Evolutionary conservation across 306 rosid genomes (phyloP), one percentile per base, ranked within the genome.

Genomic region (Lithocarpus polystachyus): DNA sequence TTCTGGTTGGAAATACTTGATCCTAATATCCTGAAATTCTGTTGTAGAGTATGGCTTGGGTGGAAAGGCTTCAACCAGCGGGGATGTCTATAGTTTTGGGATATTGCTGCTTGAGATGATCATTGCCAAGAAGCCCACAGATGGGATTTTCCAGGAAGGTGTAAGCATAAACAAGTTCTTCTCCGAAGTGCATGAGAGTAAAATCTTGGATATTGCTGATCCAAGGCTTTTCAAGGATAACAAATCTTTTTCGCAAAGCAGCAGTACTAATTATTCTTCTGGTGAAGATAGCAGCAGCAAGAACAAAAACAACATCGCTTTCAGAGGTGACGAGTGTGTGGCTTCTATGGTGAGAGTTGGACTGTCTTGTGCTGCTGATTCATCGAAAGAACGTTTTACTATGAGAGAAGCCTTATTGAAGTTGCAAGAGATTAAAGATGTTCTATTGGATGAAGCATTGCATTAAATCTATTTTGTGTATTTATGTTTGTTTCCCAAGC

Each of bases 41-140:
- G 77, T 81, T 72, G 53, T 70, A 79, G 86, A 87, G 79, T 84
- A 87, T 73, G 90, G 90, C 55, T 0, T 57, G 2, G 84, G 88
- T 2, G 73, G 71, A 52, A 79, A 82, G 74, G 84, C 83, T 68
- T 84, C 90, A 17, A 79, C 84, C 6, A 3, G 51, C 9, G 84
- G 86, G 1, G 90, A 87, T 52, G 88, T 79, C 51, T 84, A 79
- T 62, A 79, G 90, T 71, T 87, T 84, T 28, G 83, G 88, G 23
- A 82, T 87, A 26, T 40, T 84, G 43, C 37, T 84, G 6, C 76
- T 84, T 22, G 88, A 87, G 81, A 79, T 82, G 68, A 81, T 84
- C 62, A 82, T 53, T 24, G 82, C 56, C 2, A 79, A 82, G 75
- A 87, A 19, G 52, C 88, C 86, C 77, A 82, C 75, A 4, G 86